Base-by-base conservation (phyloP, 306 rosid genomes). In the Fragaria iinumae region DNA sequence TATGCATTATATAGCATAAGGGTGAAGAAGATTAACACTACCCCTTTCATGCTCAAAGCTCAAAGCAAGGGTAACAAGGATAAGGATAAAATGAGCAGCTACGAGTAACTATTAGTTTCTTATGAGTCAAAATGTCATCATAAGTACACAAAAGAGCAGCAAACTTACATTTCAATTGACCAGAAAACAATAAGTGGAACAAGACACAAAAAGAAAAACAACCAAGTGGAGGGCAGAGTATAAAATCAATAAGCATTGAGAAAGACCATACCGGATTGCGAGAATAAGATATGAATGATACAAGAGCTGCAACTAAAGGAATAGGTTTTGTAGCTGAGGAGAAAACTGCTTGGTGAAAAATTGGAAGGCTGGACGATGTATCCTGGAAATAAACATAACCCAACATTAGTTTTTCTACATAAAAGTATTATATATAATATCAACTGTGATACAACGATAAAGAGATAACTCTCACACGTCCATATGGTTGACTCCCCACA, bases 291-390 rank as follows among this genome's bases (percentile, higher is more conserved):
- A 92, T 80, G 75, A 92, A 77, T 38, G 96, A 92, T 56, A 85
- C 57, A 79, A 86, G 88, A 36, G 98, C 95, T 73, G 86, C 86
- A 66, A 84, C 86, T 57, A 90, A 75, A 62, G 98, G 88, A 72
- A 90, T 83, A 50, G 96, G 90, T 78, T 83, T 94, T 47, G 88
- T 86, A 36, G 88, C 77, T 13, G 84, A 75, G 34, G 97, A 95
- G 81, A 89, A 79, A 72, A 89, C 76, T 45, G 96, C 96, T 80
- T 92, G 98, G 79, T 88, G 89, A 83, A 92, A 92, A 74, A 80
- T 85, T 49, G 90, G 76, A 86, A 86, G 86, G 85, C 86, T 84
- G 67, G 93, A 82, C 16, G 88, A 81, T 29, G 77, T 67, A 73
- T 90, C 97, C 98, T 95, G 88, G 34, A 80, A 85, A 65, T 80